These are phyloP conservation scores for Solanum chiquidenum DNA, from an alignment of 257 asterid genomes.

Conservation along the genomic window DNA sequence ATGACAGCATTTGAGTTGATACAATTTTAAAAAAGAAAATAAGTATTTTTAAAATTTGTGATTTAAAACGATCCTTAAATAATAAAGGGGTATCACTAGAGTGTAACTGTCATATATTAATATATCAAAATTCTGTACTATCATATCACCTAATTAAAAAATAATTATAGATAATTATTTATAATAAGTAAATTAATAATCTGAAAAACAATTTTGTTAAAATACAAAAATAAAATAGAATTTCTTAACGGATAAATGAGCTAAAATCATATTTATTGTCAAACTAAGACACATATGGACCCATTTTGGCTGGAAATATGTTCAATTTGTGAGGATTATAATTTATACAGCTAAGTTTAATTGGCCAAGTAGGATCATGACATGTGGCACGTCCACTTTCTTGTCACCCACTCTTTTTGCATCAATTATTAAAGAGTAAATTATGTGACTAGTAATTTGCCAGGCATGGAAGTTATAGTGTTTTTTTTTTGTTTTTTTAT, in stretches of 20 bases:
- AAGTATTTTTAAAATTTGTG: too few species aligned
- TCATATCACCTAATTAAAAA: not conserved
- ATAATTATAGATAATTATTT: not conserved
- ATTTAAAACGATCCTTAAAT: not conserved
- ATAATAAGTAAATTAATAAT: not conserved
- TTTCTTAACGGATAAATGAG: not conserved
- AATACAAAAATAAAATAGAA: not conserved
- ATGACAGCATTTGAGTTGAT: rapidly evolving
- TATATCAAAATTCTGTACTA: not conserved
- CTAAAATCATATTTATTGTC: not conserved
- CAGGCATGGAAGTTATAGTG: not conserved
- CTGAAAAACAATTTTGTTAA: not conserved
- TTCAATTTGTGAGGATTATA: not conserved
- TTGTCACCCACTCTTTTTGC: not conserved
- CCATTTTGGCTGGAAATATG: not conserved
- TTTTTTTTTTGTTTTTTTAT: too few species aligned
- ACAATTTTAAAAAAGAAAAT: rapidly evolving
- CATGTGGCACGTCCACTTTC: not conserved
- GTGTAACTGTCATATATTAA: too few species aligned
- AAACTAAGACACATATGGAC: not conserved
- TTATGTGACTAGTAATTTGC: not conserved
- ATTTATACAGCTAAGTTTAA: not conserved
- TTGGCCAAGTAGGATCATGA: not conserved
- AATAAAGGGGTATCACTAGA: rapidly evolving
- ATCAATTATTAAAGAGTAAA: not conserved